A percentile compares a stretch with the other conserved stretches of the same genome.
Conservation (phyloP, 2,329 filamentous ascomycete genomes). For the Boeremia lycopersici region DNA sequence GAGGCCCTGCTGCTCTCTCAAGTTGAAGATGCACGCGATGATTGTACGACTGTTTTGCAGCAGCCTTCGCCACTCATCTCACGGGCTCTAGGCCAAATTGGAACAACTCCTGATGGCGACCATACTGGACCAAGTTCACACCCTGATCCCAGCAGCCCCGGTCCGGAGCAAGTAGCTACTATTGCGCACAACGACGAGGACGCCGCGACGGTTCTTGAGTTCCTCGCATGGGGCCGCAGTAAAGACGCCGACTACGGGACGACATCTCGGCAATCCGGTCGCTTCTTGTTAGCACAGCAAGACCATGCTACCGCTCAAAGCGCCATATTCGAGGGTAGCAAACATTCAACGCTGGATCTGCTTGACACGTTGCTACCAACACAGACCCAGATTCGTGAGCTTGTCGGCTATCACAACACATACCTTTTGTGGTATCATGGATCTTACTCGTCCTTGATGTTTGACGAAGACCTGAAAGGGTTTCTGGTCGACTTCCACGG, state of each 20-base stretch:
- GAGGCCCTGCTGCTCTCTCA: not conserved
- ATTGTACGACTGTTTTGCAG: too few relatives aligned
- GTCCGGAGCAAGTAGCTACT: not conserved
- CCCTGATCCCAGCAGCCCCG: too few relatives aligned
- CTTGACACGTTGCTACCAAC: conserved; percentile 1
- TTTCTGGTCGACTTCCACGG: too few relatives aligned
- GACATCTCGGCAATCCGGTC: conserved; percentile 25
- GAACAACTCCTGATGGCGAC: too few relatives aligned
- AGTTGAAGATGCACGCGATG: too few relatives aligned
- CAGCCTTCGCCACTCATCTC: too few relatives aligned
- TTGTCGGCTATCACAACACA: not conserved
- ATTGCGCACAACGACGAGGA: conserved; percentile 27
- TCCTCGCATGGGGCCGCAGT: conserved; percentile 55
- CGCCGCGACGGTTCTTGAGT: conserved; percentile 56
- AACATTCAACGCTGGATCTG: not conserved
- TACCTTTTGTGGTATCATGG: too few relatives aligned
- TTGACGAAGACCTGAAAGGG: too few relatives aligned
- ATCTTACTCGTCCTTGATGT: too few relatives aligned
- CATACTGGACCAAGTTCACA: too few relatives aligned
- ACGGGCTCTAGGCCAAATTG: too few relatives aligned
- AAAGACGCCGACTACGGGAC: conserved; percentile 45
- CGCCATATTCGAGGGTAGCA: not conserved
- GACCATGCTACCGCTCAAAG: not conserved
- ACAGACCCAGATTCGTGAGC: not conserved
- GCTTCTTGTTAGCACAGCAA: not conserved